Base-by-base conservation (phyloP, 345 rosid genomes). In the Ailanthus altissimus region DNA sequence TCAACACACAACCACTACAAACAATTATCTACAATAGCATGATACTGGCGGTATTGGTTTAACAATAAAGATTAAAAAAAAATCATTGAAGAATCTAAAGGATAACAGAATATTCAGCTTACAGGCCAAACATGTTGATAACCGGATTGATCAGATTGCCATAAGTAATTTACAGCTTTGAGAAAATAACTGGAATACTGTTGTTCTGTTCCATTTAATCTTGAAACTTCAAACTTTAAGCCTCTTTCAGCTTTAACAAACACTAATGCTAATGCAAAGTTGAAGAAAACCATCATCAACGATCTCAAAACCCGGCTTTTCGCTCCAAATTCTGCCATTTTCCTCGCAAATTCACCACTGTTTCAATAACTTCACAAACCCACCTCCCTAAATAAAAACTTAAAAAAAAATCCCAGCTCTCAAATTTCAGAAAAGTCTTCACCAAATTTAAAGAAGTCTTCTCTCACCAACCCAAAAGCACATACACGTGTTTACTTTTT, bases 111-210 rank as follows among this genome's bases (percentile, higher is more conserved):
- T 18, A 50, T 36, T 73, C 12, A 45, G 78, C 86, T 81, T 84
- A 90, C 97, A 32, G 97, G 97, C 97, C 97, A 92, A 74, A 90
- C 90, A 81, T 88, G 97, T 2, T 79, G 80, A 80, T 92, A 90
- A 75, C 93, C 87, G 0, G 82, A 74, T 50, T 68, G 75, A 79
- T 83, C 66, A 76, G 91, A 53, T 70, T 81, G 88, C 91, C 90
- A 84, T 15, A 90, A 75, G 80, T 80, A 84, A 77, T 73, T 79
- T 1, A 46, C 40, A 14, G 77, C 84, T 79, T 56, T 82, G 45
- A 77, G 38, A 51, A 85, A 71, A 58, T 71, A 86, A 78, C 64
- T 67, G 0, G 89, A 74, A 25, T 73, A 78, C 43, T 57, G 51
- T 67, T 80, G 86, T 50, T 69, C 78, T 63, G 51, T 36, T 68